A percentile compares a stretch with the other conserved stretches of the same genome.
Conservation (phyloP, 768 basidiomycete genomes). For the Coprinellus micaceus region DNA sequence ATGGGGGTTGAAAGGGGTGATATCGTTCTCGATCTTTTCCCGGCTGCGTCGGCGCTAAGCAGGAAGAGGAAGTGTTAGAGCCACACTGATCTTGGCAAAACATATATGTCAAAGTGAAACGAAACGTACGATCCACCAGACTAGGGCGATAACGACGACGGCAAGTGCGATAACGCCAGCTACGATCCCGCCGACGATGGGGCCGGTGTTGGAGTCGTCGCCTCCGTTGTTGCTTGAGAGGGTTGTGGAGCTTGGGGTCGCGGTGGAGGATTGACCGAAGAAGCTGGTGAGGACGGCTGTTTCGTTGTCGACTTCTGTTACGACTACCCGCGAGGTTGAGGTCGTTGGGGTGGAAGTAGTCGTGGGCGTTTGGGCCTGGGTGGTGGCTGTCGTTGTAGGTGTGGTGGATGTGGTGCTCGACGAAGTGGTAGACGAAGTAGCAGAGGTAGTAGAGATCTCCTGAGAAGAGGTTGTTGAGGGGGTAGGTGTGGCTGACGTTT, state of each 20-base stretch:
- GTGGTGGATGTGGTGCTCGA: background rate
- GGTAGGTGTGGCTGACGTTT: background rate
- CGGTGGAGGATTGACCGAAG: background rate
- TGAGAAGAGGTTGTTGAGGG: background rate
- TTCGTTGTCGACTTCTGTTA: background rate
- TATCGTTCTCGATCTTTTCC: slow-evolving; percentile 29
- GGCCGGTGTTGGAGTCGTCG: slow-evolving; percentile 23
- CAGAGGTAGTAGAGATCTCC: background rate
- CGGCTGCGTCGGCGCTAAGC: slow-evolving; percentile 44
- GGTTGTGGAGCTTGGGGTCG: background rate
- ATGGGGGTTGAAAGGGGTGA: slow-evolving; percentile 45
- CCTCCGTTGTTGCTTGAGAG: background rate
- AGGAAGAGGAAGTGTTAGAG: slow-evolving; percentile 6
- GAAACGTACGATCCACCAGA: slow-evolving; percentile 44
- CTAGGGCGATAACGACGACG: slow-evolving; percentile 36
- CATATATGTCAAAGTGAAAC: background rate
- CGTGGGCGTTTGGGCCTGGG: background rate
- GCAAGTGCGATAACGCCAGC: slow-evolving; percentile 44
- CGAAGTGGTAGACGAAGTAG: background rate
- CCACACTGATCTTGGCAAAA: no score
- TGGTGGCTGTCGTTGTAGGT: background rate
- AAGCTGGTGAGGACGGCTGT: background rate
- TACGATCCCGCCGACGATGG: slow-evolving; percentile 38
- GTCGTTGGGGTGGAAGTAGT: background rate
- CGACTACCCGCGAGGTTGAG: background rate